Percentiles rank a stretch among this genome's conserved stretches.
phyloP scores from a whole-genome alignment of 2,329 filamentous ascomycete genomes.

The Coniochaeta hoffmannii region DNA sequence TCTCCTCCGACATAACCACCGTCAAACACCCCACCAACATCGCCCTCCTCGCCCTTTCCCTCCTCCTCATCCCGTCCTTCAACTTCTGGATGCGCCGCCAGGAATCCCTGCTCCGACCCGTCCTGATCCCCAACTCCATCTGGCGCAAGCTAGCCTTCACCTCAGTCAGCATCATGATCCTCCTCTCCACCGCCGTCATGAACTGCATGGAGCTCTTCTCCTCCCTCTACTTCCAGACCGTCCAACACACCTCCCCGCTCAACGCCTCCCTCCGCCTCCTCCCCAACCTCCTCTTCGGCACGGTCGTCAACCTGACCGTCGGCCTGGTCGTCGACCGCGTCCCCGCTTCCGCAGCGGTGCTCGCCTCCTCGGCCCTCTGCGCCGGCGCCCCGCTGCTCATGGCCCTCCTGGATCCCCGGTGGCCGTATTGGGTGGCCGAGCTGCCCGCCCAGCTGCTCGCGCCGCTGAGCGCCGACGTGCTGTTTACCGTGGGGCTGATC shows the following conservation, averaged over 20 bases:
- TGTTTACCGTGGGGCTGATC: conserved; percentile 50
- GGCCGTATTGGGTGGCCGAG: conserved; percentile 35
- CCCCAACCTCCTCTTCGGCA: conserved; percentile 26
- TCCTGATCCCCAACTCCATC: conserved; percentile 54
- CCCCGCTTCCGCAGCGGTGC: conserved; percentile 21
- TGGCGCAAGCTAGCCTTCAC: conserved; percentile 53
- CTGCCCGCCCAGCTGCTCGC: conserved; percentile 26
- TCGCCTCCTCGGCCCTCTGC: conserved; percentile 25
- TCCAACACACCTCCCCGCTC: conserved; percentile 31
- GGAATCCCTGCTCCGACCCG: conserved; percentile 30
- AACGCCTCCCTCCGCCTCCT: conserved; percentile 33
- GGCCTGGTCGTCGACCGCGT: conserved; percentile 28
- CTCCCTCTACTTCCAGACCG: conserved; percentile 37
- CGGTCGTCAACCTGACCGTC: conserved; percentile 24
- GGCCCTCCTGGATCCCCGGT: conserved; percentile 33
- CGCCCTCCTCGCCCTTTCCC: conserved; percentile 33
- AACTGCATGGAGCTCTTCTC: conserved; percentile 35
- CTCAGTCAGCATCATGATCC: conserved; percentile 42
- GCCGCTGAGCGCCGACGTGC: conserved; percentile 28
- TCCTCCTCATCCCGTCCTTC: conserved; percentile 39
- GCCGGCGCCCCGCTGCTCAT: conserved; percentile 36
- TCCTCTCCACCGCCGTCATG: conserved; percentile 28
- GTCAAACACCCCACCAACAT: conserved; percentile 37
- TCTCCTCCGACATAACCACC: conserved; percentile 4
- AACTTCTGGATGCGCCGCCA: conserved; percentile 46